Percentiles rank a stretch among this genome's conserved stretches.
Conservation (phyloP, 2,329 filamentous ascomycete genomes). For the Polytolypa hystricis region DNA sequence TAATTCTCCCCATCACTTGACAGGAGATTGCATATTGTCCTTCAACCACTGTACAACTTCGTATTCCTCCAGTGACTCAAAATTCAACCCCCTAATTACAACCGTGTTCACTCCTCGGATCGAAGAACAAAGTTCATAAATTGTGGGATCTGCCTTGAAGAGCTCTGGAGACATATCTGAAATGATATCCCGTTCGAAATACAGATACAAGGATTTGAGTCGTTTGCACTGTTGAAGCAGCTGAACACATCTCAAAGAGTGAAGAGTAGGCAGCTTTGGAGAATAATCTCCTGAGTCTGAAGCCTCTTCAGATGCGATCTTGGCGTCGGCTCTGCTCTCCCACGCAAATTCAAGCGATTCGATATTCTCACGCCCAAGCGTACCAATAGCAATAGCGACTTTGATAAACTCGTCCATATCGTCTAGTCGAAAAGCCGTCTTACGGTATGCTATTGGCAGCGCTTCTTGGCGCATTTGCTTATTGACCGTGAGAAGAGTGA, state of each 20-base stretch:
- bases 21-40: too few species aligned
- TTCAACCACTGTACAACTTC: not conserved
- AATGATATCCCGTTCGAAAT: not conserved
- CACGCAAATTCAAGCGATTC: not conserved
- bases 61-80: not conserved
- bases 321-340: not conserved
- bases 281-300: not conserved
- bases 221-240: not conserved
- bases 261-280: not conserved
- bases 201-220: not conserved
- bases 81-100: not conserved
- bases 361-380: not conserved
- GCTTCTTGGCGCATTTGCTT: conserved; percentile 1
- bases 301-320: not conserved
- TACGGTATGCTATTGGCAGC: not conserved
- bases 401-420: not conserved
- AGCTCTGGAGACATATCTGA: not conserved
- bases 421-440: not conserved
- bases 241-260: not conserved
- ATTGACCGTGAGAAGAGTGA: not conserved
- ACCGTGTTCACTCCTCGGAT: not conserved
- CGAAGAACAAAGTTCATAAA: not conserved
- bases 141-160: not conserved
- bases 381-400: not conserved
- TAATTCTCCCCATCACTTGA: too few species aligned